Base-by-base conservation (phyloP, 495 filamentous ascomycete species). In the Xylona heveae region DNA sequence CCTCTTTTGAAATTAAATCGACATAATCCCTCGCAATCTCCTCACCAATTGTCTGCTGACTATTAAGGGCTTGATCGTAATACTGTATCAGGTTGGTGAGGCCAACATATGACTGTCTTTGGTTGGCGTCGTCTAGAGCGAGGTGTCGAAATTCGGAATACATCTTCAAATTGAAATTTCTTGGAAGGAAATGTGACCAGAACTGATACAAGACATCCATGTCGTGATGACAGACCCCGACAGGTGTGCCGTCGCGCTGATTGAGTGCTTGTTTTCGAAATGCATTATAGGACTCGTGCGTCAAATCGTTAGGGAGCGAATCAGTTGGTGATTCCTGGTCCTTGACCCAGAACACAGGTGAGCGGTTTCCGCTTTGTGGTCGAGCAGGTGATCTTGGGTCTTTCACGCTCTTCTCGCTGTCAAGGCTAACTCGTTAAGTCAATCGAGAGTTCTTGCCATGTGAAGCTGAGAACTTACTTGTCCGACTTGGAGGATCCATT, bases 151-250 rank as follows among this genome's bases (percentile, higher is more conserved):
- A 88, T 50, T 90, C 77, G 46, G 66, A 52, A 57, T 90, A 91
- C 65, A 91, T 75, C 37, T 57, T 59, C 34, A 57, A 53, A 49
- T 88, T 76, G 64, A 88, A 88, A 46, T 74, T 71, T 39, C 64
- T 58, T 36, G 70, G 58, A 24, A 88, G 63, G 47, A 77, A 77
- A 44, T 74, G 64, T n/a, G 71, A 71, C 78, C 78, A 84, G 53
- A 76, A 78, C 35, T 71, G 58, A 51, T 81, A 83, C 9, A 80
- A 61, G 35, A 68, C 59, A 35, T 66, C 60, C 59, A 78, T 75
- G 45, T 76, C 59, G 38, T 53, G 38, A 44, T 58, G 53, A 39
- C 57, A 66, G 33, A 59, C 61, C 27, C 58, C 62, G 13, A 47
- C 34, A 14, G 55, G 36, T 14, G 60, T 56, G 27, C 44, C 49